Percentiles rank a stretch among this genome's conserved stretches.
Conservation (phyloP, 768 basidiomycete species). For the Cystoderma amianthinum region DNA sequence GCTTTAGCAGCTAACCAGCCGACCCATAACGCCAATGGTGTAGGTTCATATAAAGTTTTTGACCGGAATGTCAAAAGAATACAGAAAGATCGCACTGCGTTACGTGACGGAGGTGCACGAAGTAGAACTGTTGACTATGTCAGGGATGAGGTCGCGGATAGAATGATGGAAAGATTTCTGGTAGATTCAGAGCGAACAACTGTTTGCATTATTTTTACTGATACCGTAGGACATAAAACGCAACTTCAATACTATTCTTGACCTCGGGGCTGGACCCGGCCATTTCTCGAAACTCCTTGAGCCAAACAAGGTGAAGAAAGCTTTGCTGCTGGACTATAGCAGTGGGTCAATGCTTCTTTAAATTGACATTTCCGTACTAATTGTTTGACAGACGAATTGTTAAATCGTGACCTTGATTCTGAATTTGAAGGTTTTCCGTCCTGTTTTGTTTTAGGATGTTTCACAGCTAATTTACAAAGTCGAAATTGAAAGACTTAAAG, state of each 20-base stretch:
- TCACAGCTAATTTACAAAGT: constrained; percentile 38
- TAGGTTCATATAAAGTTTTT: constrained; percentile 78
- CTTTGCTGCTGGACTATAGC: constrained; percentile 83
- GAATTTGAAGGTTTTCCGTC: constrained; percentile 64
- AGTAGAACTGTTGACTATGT: constrained; percentile 89
- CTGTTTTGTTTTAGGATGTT: neutral
- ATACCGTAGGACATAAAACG: constrained; percentile 79
- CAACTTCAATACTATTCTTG: constrained; percentile 72
- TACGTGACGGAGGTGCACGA: constrained; percentile 43
- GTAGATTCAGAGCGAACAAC: constrained; percentile 30
- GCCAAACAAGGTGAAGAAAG: constrained; percentile 56
- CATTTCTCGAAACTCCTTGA: constrained; percentile 86
- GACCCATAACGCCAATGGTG: constrained; percentile 32
- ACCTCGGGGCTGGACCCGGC: constrained; percentile 87
- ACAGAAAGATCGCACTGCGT: constrained; percentile 73
- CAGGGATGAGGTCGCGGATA: constrained; percentile 83
- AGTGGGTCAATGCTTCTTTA: too few species aligned
- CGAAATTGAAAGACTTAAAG: constrained; percentile 66
- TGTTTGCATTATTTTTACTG: neutral
- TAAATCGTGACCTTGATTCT: constrained; percentile 71
- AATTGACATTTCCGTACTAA: too few species aligned
- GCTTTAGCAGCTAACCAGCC: constrained; percentile 38
- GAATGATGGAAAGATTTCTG: constrained; percentile 85
- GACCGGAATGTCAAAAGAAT: constrained; percentile 72
- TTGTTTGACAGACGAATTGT: constrained; percentile 65